These are phyloP conservation scores for Oropetium thomaeum DNA, from an alignment of 176 grass and related monocot genomes.

Conservation along the genomic window DNA sequence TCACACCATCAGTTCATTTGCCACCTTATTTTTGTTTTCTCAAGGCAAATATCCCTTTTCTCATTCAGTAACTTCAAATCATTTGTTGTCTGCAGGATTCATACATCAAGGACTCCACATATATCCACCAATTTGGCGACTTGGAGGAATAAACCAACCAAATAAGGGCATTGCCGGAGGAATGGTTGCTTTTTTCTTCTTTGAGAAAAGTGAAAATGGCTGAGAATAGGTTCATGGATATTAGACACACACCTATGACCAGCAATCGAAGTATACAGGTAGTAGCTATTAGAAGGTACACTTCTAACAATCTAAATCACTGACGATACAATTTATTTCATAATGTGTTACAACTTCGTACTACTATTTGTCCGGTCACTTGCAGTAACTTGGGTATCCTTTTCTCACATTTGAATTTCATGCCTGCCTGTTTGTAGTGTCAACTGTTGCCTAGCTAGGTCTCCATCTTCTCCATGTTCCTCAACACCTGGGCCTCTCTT, in stretches of 20 bases:
- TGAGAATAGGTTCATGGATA: no score
- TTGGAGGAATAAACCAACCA: no score
- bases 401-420: background rate
- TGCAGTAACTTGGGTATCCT: background rate
- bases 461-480: conserved; percentile 33
- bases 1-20: background rate
- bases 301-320: background rate
- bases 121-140: no score
- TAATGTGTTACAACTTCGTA: background rate
- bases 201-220: no score
- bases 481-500: background rate
- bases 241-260: no score
- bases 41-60: background rate
- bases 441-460: background rate
- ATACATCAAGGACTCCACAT: no score
- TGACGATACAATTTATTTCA: background rate
- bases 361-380: background rate
- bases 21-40: background rate
- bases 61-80: background rate
- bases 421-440: background rate
- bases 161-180: no score
- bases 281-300: background rate
- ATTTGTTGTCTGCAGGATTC: background rate
- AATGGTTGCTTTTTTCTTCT: no score
- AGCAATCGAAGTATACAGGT: no score